Base-by-base conservation (phyloP, 768 basidiomycete genomes). In the Boletus reticuloceps region DNA sequence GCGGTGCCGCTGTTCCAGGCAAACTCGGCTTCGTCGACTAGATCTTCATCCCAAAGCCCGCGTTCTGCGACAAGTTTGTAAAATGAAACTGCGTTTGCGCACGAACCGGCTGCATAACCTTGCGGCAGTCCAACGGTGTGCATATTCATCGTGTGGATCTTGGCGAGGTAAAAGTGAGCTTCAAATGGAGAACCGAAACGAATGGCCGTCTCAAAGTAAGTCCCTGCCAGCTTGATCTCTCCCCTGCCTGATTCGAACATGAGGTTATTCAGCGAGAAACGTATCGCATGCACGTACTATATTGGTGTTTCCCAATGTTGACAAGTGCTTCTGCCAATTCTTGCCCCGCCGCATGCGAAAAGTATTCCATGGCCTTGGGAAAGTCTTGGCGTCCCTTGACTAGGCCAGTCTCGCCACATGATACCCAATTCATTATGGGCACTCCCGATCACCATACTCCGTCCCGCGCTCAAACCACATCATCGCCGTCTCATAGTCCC, bases 401-500 rank as follows among this genome's bases (percentile, higher is more conserved):
- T 19, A 98, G 74, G 0, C 93, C 97, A n/a, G 65, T 98, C 97
- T 32, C 96, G 79, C 75, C 87, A 89, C 55, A 98, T 91, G 63
- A 98, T 88, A 1, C 95, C 97, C 36, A 99, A 75, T 0, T 87
- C 89, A 64, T 97, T 98, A 55, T 88, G 84, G n/a, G 59, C 86
- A 89, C 70, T 98, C 96, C 54, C 86, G 82, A 64, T 99, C 96
- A 25, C 85, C 86, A 64, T 86, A 81, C 41, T 82, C 81, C 13
- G 79, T 83, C 1, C 91, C 96, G 50, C 97, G 80, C 62, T 94
- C 91, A 62, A 95, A 95, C 97, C 97, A 99, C 76, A 95, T 82
- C 75, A 86, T 92, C 10, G 93, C 95, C 58, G 82, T 70, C 27
- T 79, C 76, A 19, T 82, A 79, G 69, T 98, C 91, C 56, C 79